Evolutionary conservation across 495 filamentous ascomycete genomes (phyloP), one percentile per base, ranked within the genome.

Genomic region (Margaritispora aquatica): DNA sequence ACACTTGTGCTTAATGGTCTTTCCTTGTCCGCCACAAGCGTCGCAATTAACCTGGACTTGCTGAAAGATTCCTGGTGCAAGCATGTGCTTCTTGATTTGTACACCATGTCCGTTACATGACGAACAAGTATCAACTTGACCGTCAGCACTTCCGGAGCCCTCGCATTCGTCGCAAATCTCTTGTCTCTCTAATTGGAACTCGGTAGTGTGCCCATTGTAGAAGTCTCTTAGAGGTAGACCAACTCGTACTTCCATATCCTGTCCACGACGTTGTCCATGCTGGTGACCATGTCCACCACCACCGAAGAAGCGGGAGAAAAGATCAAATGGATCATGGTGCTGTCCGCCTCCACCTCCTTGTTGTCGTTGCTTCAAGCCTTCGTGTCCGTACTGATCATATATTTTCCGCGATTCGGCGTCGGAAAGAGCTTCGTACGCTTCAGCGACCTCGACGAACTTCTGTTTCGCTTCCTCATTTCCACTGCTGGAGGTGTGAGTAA

Each of bases 271-370:
- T 68, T 95, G 86, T 23, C 88, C 88, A 31, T 84, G 83, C 60
- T 75, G 74, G 61, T 87, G 83, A 53, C 90, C 96, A 74, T 94
- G 92, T 15, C 80, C 80, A 20, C 88, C 86, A 41, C 94, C 94
- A 67, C 94, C 94, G 69, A 99, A 99, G 83, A 99, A 97, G 53
- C 91, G 88, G 49, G 86, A 90, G 80, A 99, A 99, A 23, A 99
- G 75, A 69, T 99, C 94, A 75, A 99, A 97, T 19, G 94, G 94
- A 69, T 98, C 92, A 72, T 96, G 86, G 52, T 79, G 75, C 8
- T 79, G 77, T 23, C 79, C 79, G 2, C 73, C 75, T 54, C 86
- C 87, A 24, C 88, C 86, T 44, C 38, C 38, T 62, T 88, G 83
- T 59, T 88, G 82, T 64, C 92, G 91, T 69, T 94, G 87, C 64